Evolutionary conservation across 176 grass and related monocot species (phyloP), one percentile per base, ranked within the genome.

Genomic region (Typha latifolia): DNA sequence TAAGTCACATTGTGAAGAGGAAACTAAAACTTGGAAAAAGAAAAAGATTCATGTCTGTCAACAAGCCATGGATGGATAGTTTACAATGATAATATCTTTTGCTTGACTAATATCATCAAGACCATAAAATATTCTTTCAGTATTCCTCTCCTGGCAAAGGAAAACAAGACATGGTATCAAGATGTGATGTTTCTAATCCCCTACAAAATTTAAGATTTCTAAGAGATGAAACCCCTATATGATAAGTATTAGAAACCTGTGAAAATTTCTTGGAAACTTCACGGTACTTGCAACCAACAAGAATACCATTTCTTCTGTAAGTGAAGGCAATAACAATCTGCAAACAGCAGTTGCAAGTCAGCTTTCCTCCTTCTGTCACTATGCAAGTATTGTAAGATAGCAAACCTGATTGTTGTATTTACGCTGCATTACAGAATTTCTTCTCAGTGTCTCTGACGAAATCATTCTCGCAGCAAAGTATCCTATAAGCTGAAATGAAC

Each of bases 81-180:
- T 87, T 99, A 99, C 95, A 81, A 99, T 93, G 81, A 99, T 93
- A 78, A 99, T 31, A 78, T 93, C 95, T 4, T n/a, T 49, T 49
- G 79, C 68, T 13, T 64, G 66, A 52, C 79, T 82, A 76, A 99
- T 99, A 76, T 93, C 94, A 48, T 99, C 94, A 61, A 99, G 81
- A 66, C 94, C 94, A 81, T 99, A 99, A 67, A 99, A 78, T 78
- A 99, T 87, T 66, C 56, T 86, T 76, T 99, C 94, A 6, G 89
- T 93, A 26, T 82, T 69, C 14, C 59, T 23, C 72, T 93, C 94
- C 94, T 99, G 86, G 51, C 51, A 73, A 12, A 80, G 29, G 67
- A 13, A 29, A 29, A 29, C 61, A 82, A 73, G 80, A 70, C 47
- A 70, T 14, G 47, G 66, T 72, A 79, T 51, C 27, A 26, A 61